A percentile compares a stretch with the other conserved stretches of the same genome.
phyloP scores from a whole-genome alignment of 164 flowering plant genomes.

The Hamamelis virginiana region DNA sequence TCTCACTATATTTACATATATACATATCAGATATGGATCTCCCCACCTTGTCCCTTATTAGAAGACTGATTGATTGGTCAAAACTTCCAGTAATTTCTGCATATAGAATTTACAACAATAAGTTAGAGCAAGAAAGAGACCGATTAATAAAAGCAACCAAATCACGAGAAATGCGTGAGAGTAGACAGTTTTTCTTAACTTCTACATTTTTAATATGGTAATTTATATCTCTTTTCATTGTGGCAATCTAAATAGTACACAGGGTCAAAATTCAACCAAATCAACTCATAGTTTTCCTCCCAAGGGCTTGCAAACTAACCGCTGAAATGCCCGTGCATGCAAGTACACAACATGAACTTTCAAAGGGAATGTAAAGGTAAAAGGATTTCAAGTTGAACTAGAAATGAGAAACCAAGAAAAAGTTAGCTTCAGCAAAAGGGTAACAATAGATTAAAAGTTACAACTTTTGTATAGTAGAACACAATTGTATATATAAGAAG shows the following conservation, averaged over 20 bases:
- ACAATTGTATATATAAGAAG: background rate
- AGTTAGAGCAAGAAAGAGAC: background rate
- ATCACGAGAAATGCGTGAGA: slow-evolving; percentile 30
- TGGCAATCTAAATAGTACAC: background rate
- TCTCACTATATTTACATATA: background rate
- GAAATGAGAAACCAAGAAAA: background rate
- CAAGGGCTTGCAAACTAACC: no score
- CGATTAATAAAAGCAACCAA: slow-evolving; percentile 1
- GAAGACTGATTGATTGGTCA: slow-evolving; percentile 9
- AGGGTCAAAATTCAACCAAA: background rate
- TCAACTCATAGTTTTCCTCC: no score
- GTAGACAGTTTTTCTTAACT: slow-evolving; percentile 2
- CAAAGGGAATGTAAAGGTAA: no score
- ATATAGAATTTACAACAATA: background rate
- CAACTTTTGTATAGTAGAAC: background rate
- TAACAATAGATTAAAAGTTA: background rate
- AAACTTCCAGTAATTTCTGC: slow-evolving; percentile 21
- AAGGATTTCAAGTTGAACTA: background rate
- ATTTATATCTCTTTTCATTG: background rate
- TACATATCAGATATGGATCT: background rate
- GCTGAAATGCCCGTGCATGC: background rate
- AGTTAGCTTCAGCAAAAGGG: background rate
- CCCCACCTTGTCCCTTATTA: slow-evolving; percentile 14
- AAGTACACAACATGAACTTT: background rate
- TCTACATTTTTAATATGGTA: background rate